phyloP scores from a whole-genome alignment of 2,329 filamentous ascomycete species.

The Diaporthe sp. region DNA sequence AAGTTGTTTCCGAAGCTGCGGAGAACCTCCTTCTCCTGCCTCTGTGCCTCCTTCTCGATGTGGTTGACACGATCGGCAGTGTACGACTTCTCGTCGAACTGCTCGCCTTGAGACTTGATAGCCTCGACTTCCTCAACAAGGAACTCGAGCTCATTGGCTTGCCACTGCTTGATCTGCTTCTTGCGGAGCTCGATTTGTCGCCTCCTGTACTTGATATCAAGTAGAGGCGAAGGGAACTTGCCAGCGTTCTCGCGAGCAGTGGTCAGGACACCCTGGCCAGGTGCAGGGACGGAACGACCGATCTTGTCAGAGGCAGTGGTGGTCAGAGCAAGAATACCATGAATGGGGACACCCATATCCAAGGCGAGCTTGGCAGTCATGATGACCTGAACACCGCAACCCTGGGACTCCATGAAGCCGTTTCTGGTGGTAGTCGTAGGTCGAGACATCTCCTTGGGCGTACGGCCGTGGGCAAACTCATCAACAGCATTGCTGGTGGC shows the following conservation, averaged over 20 bases:
- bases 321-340: constrained; percentile 92
- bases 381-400: constrained; percentile 97
- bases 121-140: constrained; percentile 92
- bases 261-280: constrained; percentile 95
- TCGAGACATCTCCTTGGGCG: constrained; percentile 96
- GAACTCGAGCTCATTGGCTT: constrained; percentile 93
- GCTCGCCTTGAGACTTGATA: constrained; percentile 82
- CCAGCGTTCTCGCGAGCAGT: constrained; percentile 91
- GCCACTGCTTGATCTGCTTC: constrained; percentile 95
- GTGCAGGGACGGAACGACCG: constrained; percentile 94
- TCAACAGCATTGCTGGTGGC: constrained; percentile 98
- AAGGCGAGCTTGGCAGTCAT: constrained; percentile 97
- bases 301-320: constrained; percentile 99
- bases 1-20: constrained; percentile 97
- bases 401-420: constrained; percentile 99
- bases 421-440: constrained; percentile 96
- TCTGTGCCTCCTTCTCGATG: constrained; percentile 87
- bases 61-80: constrained; percentile 86
- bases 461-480: constrained; percentile 94
- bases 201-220: constrained; percentile 97
- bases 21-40: constrained; percentile 94
- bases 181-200: constrained; percentile 94
- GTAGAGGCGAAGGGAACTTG: constrained; percentile 93
- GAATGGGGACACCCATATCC: constrained; percentile 98
- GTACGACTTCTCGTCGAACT: constrained; percentile 88